A percentile compares a stretch with the other conserved stretches of the same genome.
These are phyloP conservation scores for Conidiobolus incongruus DNA, from an alignment of 371 early-diverging fungal species.

Conservation along the genomic window DNA sequence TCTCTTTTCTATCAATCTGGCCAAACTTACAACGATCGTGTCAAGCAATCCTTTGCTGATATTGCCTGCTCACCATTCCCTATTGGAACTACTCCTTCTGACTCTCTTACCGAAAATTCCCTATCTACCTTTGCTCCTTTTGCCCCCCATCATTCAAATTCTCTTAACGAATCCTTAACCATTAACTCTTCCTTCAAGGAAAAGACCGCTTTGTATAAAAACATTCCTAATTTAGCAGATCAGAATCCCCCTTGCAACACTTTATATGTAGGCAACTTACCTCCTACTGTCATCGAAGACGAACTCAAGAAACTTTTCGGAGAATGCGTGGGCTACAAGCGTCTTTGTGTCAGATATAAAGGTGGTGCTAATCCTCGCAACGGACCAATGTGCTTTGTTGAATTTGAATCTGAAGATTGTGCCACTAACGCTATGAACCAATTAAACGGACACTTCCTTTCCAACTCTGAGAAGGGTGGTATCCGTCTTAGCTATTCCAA, in stretches of 20 bases:
- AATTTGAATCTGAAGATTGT: conserved; percentile 71
- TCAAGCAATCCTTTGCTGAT: neutral
- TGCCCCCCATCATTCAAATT: neutral
- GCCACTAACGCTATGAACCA: conserved; percentile 67
- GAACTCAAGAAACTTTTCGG: conserved; percentile 60
- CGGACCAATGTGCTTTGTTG: conserved; percentile 84
- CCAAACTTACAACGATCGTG: neutral
- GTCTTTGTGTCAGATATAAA: conserved; percentile 62
- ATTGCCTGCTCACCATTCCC: neutral
- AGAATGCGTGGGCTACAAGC: conserved; percentile 52
- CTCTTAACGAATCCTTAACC: conserved; percentile 8
- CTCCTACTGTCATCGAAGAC: conserved; percentile 54
- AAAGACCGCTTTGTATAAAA: conserved; percentile 13
- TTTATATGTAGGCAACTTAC: conserved; percentile 87
- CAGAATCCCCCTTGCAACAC: conserved; percentile 95
- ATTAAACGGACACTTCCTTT: conserved; percentile 39
- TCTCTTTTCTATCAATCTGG: no score
- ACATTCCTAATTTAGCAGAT: conserved; percentile 45
- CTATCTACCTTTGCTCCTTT: neutral
- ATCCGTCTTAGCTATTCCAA: conserved; percentile 83
- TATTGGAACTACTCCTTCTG: no score
- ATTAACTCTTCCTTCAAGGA: conserved; percentile 11
- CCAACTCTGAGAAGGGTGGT: conserved; percentile 73
- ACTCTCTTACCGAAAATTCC: neutral
- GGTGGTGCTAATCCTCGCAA: conserved; percentile 7